phyloP scores from a whole-genome alignment of 2,329 filamentous ascomycete genomes.

The Lecanicillium sp. region DNA sequence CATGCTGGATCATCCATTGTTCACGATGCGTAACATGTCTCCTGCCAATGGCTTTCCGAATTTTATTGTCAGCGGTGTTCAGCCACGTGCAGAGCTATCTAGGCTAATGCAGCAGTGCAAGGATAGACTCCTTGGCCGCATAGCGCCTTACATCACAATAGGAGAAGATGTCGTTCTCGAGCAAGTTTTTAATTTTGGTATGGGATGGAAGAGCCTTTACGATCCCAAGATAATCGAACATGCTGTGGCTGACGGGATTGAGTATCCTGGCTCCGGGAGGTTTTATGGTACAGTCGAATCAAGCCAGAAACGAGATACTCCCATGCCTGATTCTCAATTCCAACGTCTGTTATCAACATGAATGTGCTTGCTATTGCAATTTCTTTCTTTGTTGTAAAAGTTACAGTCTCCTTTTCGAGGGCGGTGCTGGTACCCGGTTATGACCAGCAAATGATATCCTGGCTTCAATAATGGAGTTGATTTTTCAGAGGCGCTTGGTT shows the following conservation, averaged over 20 bases:
- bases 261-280: constrained; percentile 25
- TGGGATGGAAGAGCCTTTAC: constrained; percentile 30
- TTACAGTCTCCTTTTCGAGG: too few species aligned
- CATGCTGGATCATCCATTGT: constrained; percentile 25
- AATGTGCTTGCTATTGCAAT: too few species aligned
- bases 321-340: too few species aligned
- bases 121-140: constrained; percentile 26
- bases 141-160: constrained; percentile 20
- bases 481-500: too few species aligned
- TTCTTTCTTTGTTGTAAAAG: too few species aligned
- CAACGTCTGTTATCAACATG: background rate
- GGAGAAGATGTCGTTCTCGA: constrained; percentile 22
- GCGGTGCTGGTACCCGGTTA: too few species aligned
- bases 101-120: constrained; percentile 26
- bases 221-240: constrained; percentile 19
- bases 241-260: constrained; percentile 26
- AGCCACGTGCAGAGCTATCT: constrained; percentile 12
- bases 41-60: constrained; percentile 8
- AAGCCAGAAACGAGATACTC: background rate
- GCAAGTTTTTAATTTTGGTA: constrained; percentile 23
- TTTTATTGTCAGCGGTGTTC: constrained; percentile 9
- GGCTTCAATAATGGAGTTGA: too few species aligned
- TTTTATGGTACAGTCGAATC: constrained; percentile 2
- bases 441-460: too few species aligned
- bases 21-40: constrained; percentile 29